A percentile compares a stretch with the other conserved stretches of the same genome.
Evolutionary conservation across 441 rosid species (phyloP).

Genomic region (Breynia disticha): DNA sequence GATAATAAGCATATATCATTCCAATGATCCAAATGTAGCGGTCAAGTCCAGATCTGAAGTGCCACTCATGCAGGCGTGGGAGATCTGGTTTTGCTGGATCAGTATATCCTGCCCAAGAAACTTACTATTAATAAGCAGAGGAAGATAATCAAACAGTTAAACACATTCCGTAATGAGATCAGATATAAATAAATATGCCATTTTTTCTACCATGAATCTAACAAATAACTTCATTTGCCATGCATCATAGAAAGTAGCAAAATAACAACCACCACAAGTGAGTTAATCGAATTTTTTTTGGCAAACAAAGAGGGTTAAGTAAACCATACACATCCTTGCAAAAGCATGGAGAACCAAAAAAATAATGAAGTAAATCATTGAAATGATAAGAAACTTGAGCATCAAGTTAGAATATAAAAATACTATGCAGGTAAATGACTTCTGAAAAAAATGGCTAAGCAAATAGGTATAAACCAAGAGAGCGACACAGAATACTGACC

Average conservation of each 20-base stretch:
- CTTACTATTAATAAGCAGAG: conserved; percentile 13
- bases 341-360: no score
- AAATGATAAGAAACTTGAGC: not conserved
- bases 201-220: no score
- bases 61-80: conserved; percentile 83
- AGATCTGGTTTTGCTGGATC: conserved; percentile 94
- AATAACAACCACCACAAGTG: no score
- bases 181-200: no score
- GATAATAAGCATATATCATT: conserved; percentile 95
- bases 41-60: conserved; percentile 98
- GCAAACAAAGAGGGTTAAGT: no score
- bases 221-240: no score
- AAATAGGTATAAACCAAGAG: not conserved
- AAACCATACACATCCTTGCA: no score
- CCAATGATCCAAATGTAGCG: conserved; percentile 98
- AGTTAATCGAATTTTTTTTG: no score
- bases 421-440: not conserved
- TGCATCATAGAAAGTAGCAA: no score
- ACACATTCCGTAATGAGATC: not conserved
- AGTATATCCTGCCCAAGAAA: conserved; percentile 69
- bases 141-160: not conserved
- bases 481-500: conserved; percentile 39
- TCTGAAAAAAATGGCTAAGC: not conserved
- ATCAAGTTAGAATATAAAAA: not conserved
- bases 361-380: not conserved